Base-by-base conservation (phyloP, 106 monocot species). In the Narthecium ossifragum region DNA sequence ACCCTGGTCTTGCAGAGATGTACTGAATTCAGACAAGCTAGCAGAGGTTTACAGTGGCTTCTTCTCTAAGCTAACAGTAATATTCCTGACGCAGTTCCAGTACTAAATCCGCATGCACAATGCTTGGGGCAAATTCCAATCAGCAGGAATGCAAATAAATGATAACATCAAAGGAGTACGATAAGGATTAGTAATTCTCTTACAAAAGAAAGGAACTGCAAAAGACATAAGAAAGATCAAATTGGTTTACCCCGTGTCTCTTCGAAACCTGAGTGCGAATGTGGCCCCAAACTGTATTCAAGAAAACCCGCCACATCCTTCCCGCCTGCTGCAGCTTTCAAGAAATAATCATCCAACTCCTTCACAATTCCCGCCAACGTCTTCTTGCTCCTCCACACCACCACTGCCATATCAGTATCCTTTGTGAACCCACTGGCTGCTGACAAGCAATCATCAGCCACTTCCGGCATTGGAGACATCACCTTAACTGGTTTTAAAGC, bases 331-430 rank as follows among this genome's bases (percentile, higher is more conserved):
- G 88, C 85, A 31, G 93, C 93, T 56, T 88, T 93, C 63, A 93
- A 77, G 74, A 93, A 93, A 55, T 79, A 88, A 51, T 93, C 93
- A 61, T 93, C 93, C 47, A 93, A 53, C 57, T 93, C 85, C 72
- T 80, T 86, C 48, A 80, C 74, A 27, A 85, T 82, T 31, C 74
- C 83, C 0, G 69, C 55, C 61, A 94, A 36, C n/a, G 80, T 76
- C 80, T 75, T 85, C 69, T 78, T 85, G 47, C 69, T 75, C 70
- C 74, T 74, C 81, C 75, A 85, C 24, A 61, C 71, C 38, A 75
- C 75, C 71, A 58, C 24, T 1, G 65, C 65, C 46, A 41, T 48
- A 11, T 85, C 88, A 9, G 81, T 77, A 1, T 88, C 88, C 54
- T 82, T 93, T 5, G 88, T 88, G 9, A 79, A 65, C 67, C 73